Evolutionary conservation across 2,329 filamentous ascomycete species (phyloP).

Genomic region (Colletotrichum limetticola): DNA sequence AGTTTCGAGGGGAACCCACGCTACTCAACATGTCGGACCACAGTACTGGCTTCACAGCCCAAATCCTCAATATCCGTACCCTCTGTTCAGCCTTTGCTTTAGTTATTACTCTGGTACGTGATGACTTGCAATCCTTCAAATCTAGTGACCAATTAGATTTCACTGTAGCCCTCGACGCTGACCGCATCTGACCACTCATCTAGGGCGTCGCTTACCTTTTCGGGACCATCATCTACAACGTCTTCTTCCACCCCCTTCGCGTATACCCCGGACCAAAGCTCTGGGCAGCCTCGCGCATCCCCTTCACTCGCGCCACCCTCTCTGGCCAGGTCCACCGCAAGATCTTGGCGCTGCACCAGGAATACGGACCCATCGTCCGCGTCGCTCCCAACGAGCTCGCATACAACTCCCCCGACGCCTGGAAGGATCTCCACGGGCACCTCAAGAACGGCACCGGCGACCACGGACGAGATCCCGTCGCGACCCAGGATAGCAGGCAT

Average conservation of each 20-base stretch:
- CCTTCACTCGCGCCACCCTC: neutral
- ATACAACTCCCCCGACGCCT: conserved; percentile 49
- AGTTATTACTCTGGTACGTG: neutral
- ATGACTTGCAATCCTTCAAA: too few relatives aligned
- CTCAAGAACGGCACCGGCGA: conserved; percentile 13
- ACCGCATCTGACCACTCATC: neutral
- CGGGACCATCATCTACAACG: conserved; percentile 5
- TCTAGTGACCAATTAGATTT: neutral
- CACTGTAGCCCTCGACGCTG: too few relatives aligned
- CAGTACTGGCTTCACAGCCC: neutral
- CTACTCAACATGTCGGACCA: neutral
- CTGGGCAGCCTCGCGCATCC: neutral
- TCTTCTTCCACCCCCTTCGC: conserved; percentile 18
- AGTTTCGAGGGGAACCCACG: neutral
- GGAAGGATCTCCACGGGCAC: conserved; percentile 53
- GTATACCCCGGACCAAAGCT: conserved; percentile 33
- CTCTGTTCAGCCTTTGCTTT: neutral
- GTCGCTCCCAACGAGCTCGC: conserved; percentile 58
- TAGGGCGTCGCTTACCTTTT: neutral
- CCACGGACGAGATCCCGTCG: conserved; percentile 1
- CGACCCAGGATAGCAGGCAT: neutral
- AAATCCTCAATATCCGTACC: neutral
- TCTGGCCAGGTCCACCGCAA: conserved; percentile 35
- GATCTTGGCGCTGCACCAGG: conserved; percentile 46
- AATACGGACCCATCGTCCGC: conserved; percentile 58